Percentiles rank a stretch among this genome's conserved stretches.
Evolutionary conservation across 2,329 filamentous ascomycete genomes (phyloP).

Genomic region (Xylariales sp.): DNA sequence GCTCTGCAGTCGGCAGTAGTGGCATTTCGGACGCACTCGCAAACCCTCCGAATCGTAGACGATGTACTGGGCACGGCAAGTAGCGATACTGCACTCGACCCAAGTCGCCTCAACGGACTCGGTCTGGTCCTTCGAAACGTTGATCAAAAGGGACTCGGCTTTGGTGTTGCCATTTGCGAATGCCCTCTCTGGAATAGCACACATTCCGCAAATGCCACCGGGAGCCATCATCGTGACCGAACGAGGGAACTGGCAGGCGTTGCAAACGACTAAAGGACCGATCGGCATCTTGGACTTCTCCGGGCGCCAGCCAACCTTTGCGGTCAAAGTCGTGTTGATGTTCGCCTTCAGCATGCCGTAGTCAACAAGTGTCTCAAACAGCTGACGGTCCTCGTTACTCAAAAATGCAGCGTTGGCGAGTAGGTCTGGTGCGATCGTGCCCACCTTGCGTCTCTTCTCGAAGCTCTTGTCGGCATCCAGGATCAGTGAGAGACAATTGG

Average conservation of each 20-base stretch:
- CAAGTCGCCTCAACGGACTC: slow-evolving; percentile 32
- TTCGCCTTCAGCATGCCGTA: slow-evolving; percentile 44
- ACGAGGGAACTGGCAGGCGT: slow-evolving; percentile 37
- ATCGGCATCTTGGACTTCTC: slow-evolving; percentile 36
- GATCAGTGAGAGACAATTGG: slow-evolving; percentile 39
- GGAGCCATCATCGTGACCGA: slow-evolving; percentile 45
- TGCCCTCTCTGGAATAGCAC: slow-evolving; percentile 14
- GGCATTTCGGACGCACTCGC: slow-evolving; percentile 42
- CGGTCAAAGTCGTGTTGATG: slow-evolving; percentile 37
- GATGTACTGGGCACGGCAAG: slow-evolving; percentile 45
- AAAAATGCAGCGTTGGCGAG: slow-evolving; percentile 24
- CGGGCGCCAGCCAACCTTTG: slow-evolving; percentile 40
- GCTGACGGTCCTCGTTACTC: slow-evolving; percentile 28
- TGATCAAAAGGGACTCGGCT: slow-evolving; percentile 15
- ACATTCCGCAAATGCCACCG: slow-evolving; percentile 30
- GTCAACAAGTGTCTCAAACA: slow-evolving; percentile 40
- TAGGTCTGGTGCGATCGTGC: slow-evolving; percentile 12
- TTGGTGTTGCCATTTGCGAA: slow-evolving; percentile 16
- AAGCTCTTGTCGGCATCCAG: slow-evolving; percentile 40
- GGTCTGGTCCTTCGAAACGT: slow-evolving; percentile 28
- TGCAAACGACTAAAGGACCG: slow-evolving; percentile 38
- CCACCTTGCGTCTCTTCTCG: slow-evolving; percentile 21
- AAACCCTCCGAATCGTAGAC: slow-evolving; percentile 39
- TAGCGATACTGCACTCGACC: slow-evolving; percentile 40
- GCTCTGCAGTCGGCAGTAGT: slow-evolving; percentile 37